Evolutionary conservation across 352 stramenopile species (phyloP).

Genomic region (Phytophthora brassicae): DNA sequence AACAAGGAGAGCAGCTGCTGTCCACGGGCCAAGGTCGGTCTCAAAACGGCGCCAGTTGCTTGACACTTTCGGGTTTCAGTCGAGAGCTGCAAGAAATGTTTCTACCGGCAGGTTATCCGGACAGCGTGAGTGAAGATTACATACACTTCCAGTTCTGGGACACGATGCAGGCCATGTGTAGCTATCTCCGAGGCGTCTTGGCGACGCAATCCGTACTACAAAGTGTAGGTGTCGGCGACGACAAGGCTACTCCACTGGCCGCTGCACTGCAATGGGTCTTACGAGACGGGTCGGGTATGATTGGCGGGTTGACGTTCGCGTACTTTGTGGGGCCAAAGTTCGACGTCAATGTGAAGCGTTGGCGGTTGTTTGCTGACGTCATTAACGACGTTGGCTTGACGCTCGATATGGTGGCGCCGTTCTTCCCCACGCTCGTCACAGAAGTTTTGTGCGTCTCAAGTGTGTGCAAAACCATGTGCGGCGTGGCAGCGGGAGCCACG

Average conservation of each 20-base stretch:
- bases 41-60: slow-evolving; percentile 19
- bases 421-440: slow-evolving; percentile 69
- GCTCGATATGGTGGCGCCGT: slow-evolving; percentile 81
- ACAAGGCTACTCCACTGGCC: slow-evolving; percentile 68
- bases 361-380: slow-evolving; percentile 95
- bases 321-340: slow-evolving; percentile 90
- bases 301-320: slow-evolving; percentile 94
- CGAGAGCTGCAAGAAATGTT: slow-evolving; percentile 87
- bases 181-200: slow-evolving; percentile 94
- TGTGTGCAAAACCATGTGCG: slow-evolving; percentile 94
- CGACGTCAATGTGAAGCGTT: slow-evolving; percentile 96
- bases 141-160: slow-evolving; percentile 96
- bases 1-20: slow-evolving; percentile 38
- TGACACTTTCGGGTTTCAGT: slow-evolving; percentile 37
- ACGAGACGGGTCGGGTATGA: slow-evolving; percentile 77
- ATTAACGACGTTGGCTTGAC: slow-evolving; percentile 96
- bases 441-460: slow-evolving; percentile 84
- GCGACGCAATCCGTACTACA: slow-evolving; percentile 92
- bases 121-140: slow-evolving; percentile 90
- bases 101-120: slow-evolving; percentile 80
- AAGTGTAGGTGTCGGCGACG: slow-evolving; percentile 92
- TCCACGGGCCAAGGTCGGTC: slow-evolving; percentile 17
- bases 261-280: slow-evolving; percentile 82
- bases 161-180: slow-evolving; percentile 94
- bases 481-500: slow-evolving; percentile 92